These are phyloP conservation scores for Raffaelea arxii DNA, from an alignment of 2,329 filamentous ascomycete species.

Conservation along the genomic window DNA sequence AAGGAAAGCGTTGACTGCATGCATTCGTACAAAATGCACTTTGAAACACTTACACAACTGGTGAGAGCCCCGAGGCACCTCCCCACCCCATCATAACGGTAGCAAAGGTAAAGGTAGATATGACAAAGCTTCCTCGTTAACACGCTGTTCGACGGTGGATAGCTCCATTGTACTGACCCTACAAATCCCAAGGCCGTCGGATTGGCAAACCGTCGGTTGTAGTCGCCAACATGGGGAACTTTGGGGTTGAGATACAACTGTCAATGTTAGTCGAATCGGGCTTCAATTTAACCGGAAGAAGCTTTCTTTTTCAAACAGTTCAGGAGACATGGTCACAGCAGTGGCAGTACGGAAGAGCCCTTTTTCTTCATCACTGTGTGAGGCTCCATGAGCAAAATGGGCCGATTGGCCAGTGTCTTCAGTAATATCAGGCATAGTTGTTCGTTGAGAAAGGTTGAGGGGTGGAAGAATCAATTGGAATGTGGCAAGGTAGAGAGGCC, in stretches of 20 bases:
- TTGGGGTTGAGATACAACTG: constrained; percentile 29
- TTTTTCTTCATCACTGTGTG: constrained; percentile 23
- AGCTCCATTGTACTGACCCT: constrained; percentile 16
- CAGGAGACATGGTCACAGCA: constrained; percentile 26
- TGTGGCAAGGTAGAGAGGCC: no score
- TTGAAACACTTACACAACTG: constrained; percentile 20
- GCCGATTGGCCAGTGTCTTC: no score
- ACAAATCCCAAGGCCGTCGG: constrained; percentile 27
- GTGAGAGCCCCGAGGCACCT: constrained; percentile 21
- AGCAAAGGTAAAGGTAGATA: constrained; percentile 26
- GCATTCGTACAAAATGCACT: neutral
- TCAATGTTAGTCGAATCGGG: neutral
- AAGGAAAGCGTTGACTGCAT: neutral
- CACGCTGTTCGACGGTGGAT: neutral
- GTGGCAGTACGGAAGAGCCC: constrained; percentile 23
- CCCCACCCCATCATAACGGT: constrained; percentile 28
- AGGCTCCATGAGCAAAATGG: no score
- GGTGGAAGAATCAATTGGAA: no score
- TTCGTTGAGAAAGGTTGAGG: no score
- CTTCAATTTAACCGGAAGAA: neutral
- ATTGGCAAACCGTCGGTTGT: constrained; percentile 26
- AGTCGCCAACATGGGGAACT: constrained; percentile 24
- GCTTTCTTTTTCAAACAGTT: constrained; percentile 26
- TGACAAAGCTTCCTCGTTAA: constrained; percentile 17
- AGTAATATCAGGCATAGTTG: no score